These are phyloP conservation scores for Thraustochytrium sp. DNA, from an alignment of 352 stramenopile genomes.

Conservation along the genomic window DNA sequence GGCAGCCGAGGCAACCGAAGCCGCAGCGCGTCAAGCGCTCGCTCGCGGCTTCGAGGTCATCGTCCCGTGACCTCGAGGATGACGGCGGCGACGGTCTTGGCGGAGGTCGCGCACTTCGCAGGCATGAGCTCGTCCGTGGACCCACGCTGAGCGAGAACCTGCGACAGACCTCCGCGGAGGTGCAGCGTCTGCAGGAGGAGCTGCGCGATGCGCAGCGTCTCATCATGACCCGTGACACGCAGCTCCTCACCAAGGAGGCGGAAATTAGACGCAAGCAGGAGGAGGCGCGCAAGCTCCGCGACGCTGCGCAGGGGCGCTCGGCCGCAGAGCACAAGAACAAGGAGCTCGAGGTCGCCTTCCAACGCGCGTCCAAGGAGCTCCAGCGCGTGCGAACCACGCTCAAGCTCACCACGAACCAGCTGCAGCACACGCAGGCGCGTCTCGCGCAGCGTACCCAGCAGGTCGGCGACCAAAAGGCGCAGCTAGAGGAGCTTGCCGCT, in stretches of 20 bases:
- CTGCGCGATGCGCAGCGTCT: too few species aligned
- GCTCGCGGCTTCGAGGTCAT: too few species aligned
- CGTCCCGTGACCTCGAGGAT: too few species aligned
- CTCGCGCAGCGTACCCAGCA: not conserved
- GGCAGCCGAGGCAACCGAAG: not conserved
- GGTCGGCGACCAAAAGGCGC: not conserved
- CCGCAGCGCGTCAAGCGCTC: too few species aligned
- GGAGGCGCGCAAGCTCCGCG: not conserved
- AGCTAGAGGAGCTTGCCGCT: too few species aligned
- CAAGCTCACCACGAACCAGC: not conserved
- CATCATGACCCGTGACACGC: too few species aligned
- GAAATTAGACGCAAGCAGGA: not conserved
- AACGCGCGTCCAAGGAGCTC: not conserved
- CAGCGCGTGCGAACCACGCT: not conserved
- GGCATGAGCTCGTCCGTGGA: not conserved
- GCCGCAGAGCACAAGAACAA: not conserved
- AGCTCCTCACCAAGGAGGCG: not conserved
- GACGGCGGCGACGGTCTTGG: too few species aligned
- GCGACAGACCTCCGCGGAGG: not conserved
- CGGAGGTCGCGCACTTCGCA: too few species aligned
- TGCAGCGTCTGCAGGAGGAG: not conserved
- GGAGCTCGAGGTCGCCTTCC: not conserved
- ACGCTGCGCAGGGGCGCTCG: not conserved
- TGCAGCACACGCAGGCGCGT: not conserved
- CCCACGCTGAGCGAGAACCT: constrained; percentile 3